Conservation (phyloP, 208 protist genomes). For the Acanthamoeba triangularis region DNA sequence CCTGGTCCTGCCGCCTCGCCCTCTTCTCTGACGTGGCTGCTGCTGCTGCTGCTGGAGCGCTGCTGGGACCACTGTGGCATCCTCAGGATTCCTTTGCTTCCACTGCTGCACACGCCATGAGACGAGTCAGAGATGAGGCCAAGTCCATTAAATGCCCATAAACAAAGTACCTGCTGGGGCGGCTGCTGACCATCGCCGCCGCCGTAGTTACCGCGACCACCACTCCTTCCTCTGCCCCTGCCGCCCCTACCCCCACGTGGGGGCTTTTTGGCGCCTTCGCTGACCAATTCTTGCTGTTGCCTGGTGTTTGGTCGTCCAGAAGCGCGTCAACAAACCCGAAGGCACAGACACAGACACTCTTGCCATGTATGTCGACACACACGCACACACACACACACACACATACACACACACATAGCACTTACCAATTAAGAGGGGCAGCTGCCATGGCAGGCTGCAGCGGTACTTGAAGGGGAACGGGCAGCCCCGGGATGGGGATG, state of each 20-base stretch:
- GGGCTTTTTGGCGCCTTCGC: constrained; percentile 5
- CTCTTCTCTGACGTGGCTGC: background rate
- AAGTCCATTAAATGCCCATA: background rate
- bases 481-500: constrained; percentile 6
- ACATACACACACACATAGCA: no score
- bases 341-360: background rate
- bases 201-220: background rate
- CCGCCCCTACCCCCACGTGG: background rate
- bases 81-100: background rate
- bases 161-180: background rate
- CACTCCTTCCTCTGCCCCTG: background rate
- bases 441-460: background rate
- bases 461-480: background rate
- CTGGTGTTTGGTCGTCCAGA: background rate
- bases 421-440: constrained; percentile 10
- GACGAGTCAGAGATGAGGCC: background rate
- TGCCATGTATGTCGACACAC: background rate
- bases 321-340: background rate
- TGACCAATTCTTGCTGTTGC: constrained; percentile 3
- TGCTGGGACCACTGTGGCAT: background rate
- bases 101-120: background rate
- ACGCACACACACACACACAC: background rate
- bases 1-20: background rate
- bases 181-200: background rate
- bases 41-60: background rate